Conservation (phyloP, 192 early-diverging fungal species). For the Globomyces pollinis-pini region DNA sequence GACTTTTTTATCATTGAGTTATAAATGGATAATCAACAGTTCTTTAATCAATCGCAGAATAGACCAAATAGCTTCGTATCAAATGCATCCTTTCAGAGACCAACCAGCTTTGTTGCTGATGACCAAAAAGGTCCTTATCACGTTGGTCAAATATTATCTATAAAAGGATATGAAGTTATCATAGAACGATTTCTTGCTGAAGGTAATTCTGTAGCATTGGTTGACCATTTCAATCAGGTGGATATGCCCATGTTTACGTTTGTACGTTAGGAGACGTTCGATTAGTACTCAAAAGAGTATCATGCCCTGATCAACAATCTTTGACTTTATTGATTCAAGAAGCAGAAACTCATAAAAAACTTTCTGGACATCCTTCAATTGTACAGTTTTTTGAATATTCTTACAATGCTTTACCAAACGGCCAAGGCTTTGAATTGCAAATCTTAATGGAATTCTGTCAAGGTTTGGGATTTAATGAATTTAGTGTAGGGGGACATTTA, state of each 20-base stretch:
- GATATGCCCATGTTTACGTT: slow-evolving; percentile 87
- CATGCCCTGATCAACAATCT: slow-evolving; percentile 59
- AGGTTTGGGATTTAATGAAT: slow-evolving; percentile 39
- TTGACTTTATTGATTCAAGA: slow-evolving; percentile 57
- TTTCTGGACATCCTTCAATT: slow-evolving; percentile 69
- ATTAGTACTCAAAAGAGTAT: slow-evolving; percentile 77
- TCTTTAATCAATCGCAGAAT: too few species aligned
- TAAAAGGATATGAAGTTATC: slow-evolving; percentile 49
- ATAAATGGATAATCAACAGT: too few species aligned
- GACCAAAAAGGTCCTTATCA: too few species aligned
- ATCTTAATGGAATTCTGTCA: slow-evolving; percentile 93
- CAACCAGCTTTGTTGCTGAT: too few species aligned
- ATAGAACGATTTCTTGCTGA: slow-evolving; percentile 72
- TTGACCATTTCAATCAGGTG: slow-evolving; percentile 41
- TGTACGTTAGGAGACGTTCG: slow-evolving; percentile 46
- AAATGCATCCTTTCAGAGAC: too few species aligned
- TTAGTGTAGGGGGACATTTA: slow-evolving; percentile 55
- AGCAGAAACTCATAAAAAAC: slow-evolving; percentile 7
- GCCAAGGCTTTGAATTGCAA: slow-evolving; percentile 66
- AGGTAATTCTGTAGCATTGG: slow-evolving; percentile 28
- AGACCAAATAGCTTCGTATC: too few species aligned
- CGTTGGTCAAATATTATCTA: too few species aligned
- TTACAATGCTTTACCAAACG: slow-evolving; percentile 36
- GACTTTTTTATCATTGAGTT: too few species aligned
- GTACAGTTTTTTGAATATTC: slow-evolving; percentile 71